Evolutionary conservation across 106 monocot species (phyloP).

Genomic region (Platanthera zijinensis): DNA sequence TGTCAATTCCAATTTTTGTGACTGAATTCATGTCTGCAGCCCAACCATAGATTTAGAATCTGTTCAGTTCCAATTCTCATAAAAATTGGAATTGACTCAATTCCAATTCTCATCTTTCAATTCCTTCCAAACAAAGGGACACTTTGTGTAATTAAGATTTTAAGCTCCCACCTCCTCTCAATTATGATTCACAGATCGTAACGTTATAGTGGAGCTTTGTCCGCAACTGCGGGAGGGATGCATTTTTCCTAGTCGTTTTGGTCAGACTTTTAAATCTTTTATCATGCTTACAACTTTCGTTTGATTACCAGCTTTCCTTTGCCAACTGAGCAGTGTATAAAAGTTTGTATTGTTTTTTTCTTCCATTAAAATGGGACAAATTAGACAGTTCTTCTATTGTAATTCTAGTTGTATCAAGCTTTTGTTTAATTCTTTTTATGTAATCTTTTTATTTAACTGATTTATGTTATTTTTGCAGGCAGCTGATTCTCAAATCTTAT

Average conservation of each 20-base stretch:
- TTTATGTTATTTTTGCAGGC: conserved; percentile 36
- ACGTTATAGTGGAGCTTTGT: too few species aligned
- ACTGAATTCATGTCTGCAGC: too few species aligned
- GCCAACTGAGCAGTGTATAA: not conserved
- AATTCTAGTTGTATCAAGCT: not conserved
- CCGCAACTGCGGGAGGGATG: not conserved
- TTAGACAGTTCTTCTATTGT: not conserved
- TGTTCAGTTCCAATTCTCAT: too few species aligned
- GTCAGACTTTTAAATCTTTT: not conserved
- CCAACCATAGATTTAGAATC: too few species aligned
- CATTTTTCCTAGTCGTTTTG: not conserved
- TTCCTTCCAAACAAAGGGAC: too few species aligned
- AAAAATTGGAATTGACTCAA: too few species aligned
- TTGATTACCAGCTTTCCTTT: not conserved
- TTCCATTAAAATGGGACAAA: not conserved
- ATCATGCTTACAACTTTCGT: not conserved
- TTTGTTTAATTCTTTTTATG: not conserved
- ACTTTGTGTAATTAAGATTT: too few species aligned
- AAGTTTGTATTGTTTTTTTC: not conserved
- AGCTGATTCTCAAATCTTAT: conserved; percentile 79
- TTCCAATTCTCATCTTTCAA: too few species aligned
- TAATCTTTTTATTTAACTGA: not conserved
- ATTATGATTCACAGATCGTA: too few species aligned
- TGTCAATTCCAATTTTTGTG: too few species aligned
- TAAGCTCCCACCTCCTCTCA: too few species aligned